Evolutionary conservation across 2,329 filamentous ascomycete species (phyloP), one percentile per base, ranked within the genome.

Genomic region (Cordyceps fumosorosea): DNA sequence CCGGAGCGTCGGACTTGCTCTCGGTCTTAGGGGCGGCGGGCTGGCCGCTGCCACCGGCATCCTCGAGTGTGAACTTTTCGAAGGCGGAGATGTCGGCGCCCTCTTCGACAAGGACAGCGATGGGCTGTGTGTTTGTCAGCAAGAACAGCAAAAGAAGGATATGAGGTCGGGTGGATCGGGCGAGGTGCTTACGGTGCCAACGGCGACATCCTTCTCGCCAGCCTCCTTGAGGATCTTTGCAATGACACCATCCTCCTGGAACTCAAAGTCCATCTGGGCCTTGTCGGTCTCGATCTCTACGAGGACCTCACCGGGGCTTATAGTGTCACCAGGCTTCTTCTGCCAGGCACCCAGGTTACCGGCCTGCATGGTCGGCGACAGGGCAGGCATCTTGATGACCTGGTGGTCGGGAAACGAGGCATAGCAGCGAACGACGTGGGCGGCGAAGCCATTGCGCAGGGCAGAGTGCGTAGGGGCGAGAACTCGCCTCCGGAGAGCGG

Each of bases 191-290:
- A 99, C 95, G 78, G 89, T 95, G 76, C 95, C 95, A 71, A 99
- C 92, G 34, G 93, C 77, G 65, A 99, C 81, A 75, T 99, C 95
- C 83, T 98, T 99, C 77, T 89, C 89, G 67, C 96, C 96, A 64
- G 89, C 88, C 52, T 96, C 90, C 81, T 92, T 95, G 73, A 99
- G 82, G 66, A 98, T 84, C 84, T 96, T 96, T 72, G 95, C 93
- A 69, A 99, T 84, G 64, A 96, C 85, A 81, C 93, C 95, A 75
- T 98, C 95, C 73, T 99, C 95, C 79, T 99, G 95, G 80, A 96
- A 98, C 79, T 99, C 95, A 76, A 99, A 98, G 82, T 99, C 95
- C 95, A 99, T 99, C 82, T 98, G 95, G 67, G 95, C 95, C 85
- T 99, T 99, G 80, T 99, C 95, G 71, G 95, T 99, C 85, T 99